These are phyloP conservation scores for Vigna angularis DNA, from an alignment of 306 rosid genomes.

Conservation along the genomic window DNA sequence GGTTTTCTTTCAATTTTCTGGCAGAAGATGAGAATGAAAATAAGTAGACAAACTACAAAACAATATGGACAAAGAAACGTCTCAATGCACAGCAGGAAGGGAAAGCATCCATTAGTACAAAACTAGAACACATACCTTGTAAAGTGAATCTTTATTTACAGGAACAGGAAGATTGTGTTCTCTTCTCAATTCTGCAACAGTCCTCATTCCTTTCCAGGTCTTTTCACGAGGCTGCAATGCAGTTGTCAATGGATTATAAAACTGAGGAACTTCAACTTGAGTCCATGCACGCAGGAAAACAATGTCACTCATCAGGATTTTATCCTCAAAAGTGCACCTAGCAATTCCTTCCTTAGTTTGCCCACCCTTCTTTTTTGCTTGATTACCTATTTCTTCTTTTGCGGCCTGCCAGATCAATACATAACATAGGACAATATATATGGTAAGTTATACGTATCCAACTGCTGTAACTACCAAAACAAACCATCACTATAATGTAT, in stretches of 20 bases:
- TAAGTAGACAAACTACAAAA: neutral
- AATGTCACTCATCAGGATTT: conserved; percentile 94
- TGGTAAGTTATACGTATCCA: conserved; percentile 18
- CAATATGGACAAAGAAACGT: neutral
- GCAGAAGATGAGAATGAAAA: conserved; percentile 17
- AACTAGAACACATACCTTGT: conserved; percentile 63
- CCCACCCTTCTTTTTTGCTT: conserved; percentile 79
- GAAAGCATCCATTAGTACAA: conserved; percentile 11
- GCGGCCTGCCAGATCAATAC: conserved; percentile 70
- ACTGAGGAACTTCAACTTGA: conserved; percentile 82
- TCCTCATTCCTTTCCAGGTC: conserved; percentile 94
- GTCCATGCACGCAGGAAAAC: conserved; percentile 95
- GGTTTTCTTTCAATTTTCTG: conserved; percentile 85
- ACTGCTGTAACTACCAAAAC: conserved; percentile 16
- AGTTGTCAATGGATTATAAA: conserved; percentile 82
- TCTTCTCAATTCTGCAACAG: conserved; percentile 90
- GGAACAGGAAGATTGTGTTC: conserved; percentile 72
- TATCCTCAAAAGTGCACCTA: conserved; percentile 96
- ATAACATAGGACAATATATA: conserved; percentile 12
- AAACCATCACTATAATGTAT: conserved; percentile 29
- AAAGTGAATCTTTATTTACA: conserved; percentile 88
- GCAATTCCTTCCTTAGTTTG: conserved; percentile 86
- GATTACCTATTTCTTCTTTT: conserved; percentile 86
- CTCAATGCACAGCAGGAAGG: neutral
- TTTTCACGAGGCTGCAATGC: conserved; percentile 84